A percentile compares a stretch with the other conserved stretches of the same genome.
These are phyloP conservation scores for Meira nashicola DNA, from an alignment of 1,284 basidiomycete genomes.

Conservation along the genomic window DNA sequence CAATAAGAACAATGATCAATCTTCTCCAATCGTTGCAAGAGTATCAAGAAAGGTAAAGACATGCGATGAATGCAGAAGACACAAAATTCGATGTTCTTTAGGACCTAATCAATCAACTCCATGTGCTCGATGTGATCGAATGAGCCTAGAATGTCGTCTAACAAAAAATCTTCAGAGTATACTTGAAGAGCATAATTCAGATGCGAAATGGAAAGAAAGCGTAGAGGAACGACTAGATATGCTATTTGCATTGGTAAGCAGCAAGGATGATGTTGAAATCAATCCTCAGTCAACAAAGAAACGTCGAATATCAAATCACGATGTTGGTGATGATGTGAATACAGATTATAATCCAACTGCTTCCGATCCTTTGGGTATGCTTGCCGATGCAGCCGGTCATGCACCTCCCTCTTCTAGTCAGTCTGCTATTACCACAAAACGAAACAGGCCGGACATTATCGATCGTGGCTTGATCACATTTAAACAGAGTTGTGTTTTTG, in stretches of 20 bases:
- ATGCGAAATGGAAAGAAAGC: not conserved
- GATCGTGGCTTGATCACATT: not conserved
- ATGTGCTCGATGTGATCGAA: not conserved
- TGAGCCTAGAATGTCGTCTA: not conserved
- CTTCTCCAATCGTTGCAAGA: too few species aligned
- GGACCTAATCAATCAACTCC: not conserved
- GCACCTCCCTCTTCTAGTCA: not conserved
- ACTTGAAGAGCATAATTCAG: not conserved
- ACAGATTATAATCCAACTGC: not conserved
- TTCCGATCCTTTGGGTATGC: not conserved
- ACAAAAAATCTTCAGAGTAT: not conserved
- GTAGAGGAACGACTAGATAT: not conserved
- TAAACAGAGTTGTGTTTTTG: not conserved
- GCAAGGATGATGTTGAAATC: not conserved
- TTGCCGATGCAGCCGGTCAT: not conserved
- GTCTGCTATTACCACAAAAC: not conserved
- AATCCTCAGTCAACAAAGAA: not conserved
- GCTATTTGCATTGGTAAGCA: not conserved
- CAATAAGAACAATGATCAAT: too few species aligned
- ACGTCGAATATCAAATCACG: not conserved
- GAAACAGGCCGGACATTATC: not conserved
- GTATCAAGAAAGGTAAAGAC: not conserved
- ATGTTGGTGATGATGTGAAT: not conserved
- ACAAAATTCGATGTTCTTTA: not conserved
- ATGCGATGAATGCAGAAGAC: slow-evolving; percentile 2